phyloP scores from a whole-genome alignment of 2,329 filamentous ascomycete species.

The Tolypocladium pustulatum region DNA sequence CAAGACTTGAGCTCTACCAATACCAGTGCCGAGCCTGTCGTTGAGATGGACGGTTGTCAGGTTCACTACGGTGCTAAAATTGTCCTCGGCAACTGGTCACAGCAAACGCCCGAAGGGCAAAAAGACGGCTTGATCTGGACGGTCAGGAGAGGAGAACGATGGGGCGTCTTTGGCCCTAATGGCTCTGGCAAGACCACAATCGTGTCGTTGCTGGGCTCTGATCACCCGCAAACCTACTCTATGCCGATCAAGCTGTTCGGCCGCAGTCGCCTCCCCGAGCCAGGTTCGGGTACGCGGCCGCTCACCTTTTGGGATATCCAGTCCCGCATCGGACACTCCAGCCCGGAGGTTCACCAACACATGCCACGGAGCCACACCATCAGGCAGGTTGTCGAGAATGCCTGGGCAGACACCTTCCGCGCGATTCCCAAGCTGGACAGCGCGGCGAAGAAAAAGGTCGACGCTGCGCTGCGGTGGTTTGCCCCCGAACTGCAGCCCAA shows the following conservation, averaged over 20 bases:
- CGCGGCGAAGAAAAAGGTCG: slow-evolving; percentile 48
- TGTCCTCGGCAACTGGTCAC: slow-evolving; percentile 72
- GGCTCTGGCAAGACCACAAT: slow-evolving; percentile 94
- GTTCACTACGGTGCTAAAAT: slow-evolving; percentile 71
- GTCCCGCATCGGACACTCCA: slow-evolving; percentile 80
- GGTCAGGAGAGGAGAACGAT: slow-evolving; percentile 72
- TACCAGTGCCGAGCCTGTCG: slow-evolving; percentile 51
- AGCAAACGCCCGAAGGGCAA: slow-evolving; percentile 39
- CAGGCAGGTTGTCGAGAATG: slow-evolving; percentile 67
- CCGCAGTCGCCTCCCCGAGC: slow-evolving; percentile 64
- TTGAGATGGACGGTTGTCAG: slow-evolving; percentile 79
- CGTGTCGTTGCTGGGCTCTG: slow-evolving; percentile 83
- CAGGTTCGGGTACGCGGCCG: slow-evolving; percentile 53
- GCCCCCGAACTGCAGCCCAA: slow-evolving; percentile 61
- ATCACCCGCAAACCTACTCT: slow-evolving; percentile 90
- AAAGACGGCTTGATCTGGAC: slow-evolving; percentile 67
- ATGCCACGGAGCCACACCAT: slow-evolving; percentile 73
- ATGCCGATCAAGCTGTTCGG: slow-evolving; percentile 82
- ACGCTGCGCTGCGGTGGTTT: slow-evolving; percentile 67
- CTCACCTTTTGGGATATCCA: slow-evolving; percentile 93
- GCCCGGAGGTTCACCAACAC: slow-evolving; percentile 86
- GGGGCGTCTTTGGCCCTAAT: slow-evolving; percentile 89
- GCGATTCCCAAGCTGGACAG: slow-evolving; percentile 54
- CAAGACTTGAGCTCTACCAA: slow-evolving; percentile 12
- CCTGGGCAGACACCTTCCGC: slow-evolving; percentile 83